phyloP scores from a whole-genome alignment of 371 early-diverging fungal species.

The Syncephalastrum monosporum region DNA sequence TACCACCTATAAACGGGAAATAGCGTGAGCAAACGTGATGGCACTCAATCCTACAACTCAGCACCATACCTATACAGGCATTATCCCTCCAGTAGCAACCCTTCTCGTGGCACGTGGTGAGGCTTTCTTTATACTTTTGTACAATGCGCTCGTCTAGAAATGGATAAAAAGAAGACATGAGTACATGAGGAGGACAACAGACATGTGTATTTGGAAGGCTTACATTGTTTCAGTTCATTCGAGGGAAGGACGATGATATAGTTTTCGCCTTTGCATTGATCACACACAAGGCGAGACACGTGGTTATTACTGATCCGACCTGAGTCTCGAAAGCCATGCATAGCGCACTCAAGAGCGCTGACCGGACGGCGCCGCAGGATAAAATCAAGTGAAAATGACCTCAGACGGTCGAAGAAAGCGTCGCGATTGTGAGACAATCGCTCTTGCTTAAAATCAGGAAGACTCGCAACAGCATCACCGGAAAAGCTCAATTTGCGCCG shows the following conservation, averaged over 20 bases:
- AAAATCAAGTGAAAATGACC: constrained; percentile 9
- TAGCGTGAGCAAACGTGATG: background rate
- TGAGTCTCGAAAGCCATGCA: constrained; percentile 21
- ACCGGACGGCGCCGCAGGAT: constrained; percentile 8
- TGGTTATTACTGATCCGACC: background rate
- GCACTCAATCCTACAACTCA: background rate
- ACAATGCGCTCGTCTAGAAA: constrained; percentile 6
- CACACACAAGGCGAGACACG: constrained; percentile 9
- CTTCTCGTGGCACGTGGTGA: constrained; percentile 6
- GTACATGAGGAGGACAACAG: background rate
- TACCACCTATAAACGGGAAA: constrained; percentile 1
- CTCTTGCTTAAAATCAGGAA: too few relatives aligned
- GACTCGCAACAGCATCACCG: too few relatives aligned
- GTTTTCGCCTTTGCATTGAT: background rate
- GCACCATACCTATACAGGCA: constrained; percentile 10
- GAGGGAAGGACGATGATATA: constrained; percentile 10
- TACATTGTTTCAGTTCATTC: constrained; percentile 5
- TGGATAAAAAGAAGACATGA: background rate
- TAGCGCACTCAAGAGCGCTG: constrained; percentile 17
- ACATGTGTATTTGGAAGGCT: background rate
- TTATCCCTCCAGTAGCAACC: constrained; percentile 10
- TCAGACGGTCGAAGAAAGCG: constrained; percentile 11
- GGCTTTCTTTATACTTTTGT: constrained; percentile 4
- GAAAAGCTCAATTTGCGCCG: too few relatives aligned
- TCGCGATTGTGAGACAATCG: constrained; percentile 5